Evolutionary conservation across 2,329 filamentous ascomycete genomes (phyloP), one percentile per base, ranked within the genome.

Genomic region (Shiraia bambusicola): DNA sequence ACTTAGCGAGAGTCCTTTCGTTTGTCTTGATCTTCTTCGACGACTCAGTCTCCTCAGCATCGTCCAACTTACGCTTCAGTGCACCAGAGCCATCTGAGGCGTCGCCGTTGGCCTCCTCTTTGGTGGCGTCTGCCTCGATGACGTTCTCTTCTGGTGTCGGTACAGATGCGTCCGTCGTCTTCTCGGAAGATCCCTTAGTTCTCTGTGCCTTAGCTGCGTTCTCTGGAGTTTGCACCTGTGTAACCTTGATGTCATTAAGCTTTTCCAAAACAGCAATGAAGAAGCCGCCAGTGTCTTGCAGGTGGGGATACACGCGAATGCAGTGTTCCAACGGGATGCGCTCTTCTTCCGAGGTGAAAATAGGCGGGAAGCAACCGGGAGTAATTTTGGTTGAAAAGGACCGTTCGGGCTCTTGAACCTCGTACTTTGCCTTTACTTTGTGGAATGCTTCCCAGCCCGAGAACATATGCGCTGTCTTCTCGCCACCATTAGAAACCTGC

Each of bases 201-300:
- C 57, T 56, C 22, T 54, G 52, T 9, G 59, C 49, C 40, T 60
- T 60, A 11, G 60, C 52, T 13, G 50, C 43, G 15, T 60, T 61
- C 35, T 56, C 53, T 12, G 61, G 54, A 30, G 54, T 58, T 36
- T 54, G 51, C 9, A 61, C 49, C 34, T 66, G 61, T 10, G 56
- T 49, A 37, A 62, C 51, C 47, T 66, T 67, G 47, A 66, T 65
- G 41, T 96, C 93, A 17, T 82, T 80, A 66, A 85, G 84, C 78
- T 98, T 98, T 74, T 96, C 87, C 13, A 98, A 73, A 0, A 96
- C 91, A 0, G 90, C 86, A 65, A 98, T 96, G 74, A 98, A 98
- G 77, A 98, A 98, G 15, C 87, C 92, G 41, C 93, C 93, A 3
- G 93, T 98, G 59, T 98, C 90, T 70, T 98, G 93, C 63, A 90